phyloP scores from a whole-genome alignment of 106 monocot species.

The Vanilla planifolia region DNA sequence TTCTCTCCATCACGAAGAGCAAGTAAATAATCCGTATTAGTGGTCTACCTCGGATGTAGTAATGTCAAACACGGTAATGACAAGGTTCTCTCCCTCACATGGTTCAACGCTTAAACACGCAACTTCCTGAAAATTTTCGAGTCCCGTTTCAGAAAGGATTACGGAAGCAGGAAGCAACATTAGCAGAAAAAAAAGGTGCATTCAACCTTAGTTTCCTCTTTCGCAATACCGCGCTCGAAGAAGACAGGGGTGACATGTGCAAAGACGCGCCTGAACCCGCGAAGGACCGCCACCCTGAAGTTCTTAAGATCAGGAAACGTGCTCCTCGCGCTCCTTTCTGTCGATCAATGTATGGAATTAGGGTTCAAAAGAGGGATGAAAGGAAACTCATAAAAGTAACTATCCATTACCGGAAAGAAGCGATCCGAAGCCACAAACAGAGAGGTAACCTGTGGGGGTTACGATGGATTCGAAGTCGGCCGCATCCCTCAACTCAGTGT shows the following conservation, averaged over 20 bases:
- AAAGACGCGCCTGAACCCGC: conserved; percentile 89
- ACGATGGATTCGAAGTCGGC: conserved; percentile 55
- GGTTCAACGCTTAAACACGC: conserved; percentile 97
- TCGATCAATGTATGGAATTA: neutral
- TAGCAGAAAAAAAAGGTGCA: neutral
- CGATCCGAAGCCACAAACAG: conserved; percentile 92
- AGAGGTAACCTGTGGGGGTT: conserved; percentile 49
- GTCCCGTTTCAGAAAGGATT: neutral
- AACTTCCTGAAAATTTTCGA: conserved; percentile 53
- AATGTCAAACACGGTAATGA: conserved; percentile 91
- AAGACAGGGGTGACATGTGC: conserved; percentile 86
- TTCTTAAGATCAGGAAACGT: conserved; percentile 81
- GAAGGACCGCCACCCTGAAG: conserved; percentile 58
- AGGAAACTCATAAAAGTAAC: neutral
- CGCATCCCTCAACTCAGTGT: conserved; percentile 42
- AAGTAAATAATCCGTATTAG: neutral
- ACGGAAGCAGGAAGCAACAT: conserved; percentile 1
- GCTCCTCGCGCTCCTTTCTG: conserved; percentile 94
- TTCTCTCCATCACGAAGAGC: neutral
- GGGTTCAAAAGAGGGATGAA: neutral
- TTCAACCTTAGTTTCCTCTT: conserved; percentile 62
- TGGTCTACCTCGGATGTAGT: conserved; percentile 49
- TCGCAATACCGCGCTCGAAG: conserved; percentile 89
- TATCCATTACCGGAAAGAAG: conserved; percentile 72
- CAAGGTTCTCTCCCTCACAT: conserved; percentile 68